Base-by-base conservation (phyloP, 2,329 filamentous ascomycete species). In the Trichoderma sp. region DNA sequence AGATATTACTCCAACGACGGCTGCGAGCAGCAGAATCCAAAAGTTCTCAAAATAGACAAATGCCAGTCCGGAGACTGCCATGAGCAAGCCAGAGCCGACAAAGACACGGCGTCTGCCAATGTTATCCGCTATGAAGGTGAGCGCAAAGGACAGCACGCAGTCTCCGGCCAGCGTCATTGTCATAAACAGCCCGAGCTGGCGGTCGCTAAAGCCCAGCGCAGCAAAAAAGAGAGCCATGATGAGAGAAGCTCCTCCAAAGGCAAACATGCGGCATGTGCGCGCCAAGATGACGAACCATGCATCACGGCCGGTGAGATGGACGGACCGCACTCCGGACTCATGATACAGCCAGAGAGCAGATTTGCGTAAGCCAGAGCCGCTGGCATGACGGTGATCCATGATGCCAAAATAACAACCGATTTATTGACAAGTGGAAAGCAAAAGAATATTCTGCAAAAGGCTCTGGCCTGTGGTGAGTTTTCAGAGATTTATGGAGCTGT, bases 151-250 rank as follows among this genome's bases (percentile, higher is more conserved):
- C 8, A 90, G 84, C 0, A 86, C 75, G 1, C 90, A 87, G 77
- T 90, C 88, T 14, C 88, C 88, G 2, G 84, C 75, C 16, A 90
- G 80, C 0, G 88, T 90, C 46, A 90, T 77, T 0, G 85, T 89
- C 87, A 90, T 89, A 73, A 90, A 90, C 7, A 90, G 74, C 6
- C 88, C 88, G 69, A 90, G 90, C 26, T 81, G 83, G 30, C 84
- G 80, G 75, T 90, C 87, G 0, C 86, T 81, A 66, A 89, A 83
- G 0, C 80, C 77, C 14, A 90, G 77, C 24, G 84, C 82, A 7
- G 85, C 83, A 61, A 90, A 84, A 75, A 89, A 90, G 18, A 88
- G 84, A 13, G 86, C 88, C 55, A 90, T 81, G 63, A 89, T 86
- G 55, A 90, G 81, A 0, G 87, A 85, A 24, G 84, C 85, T 66